Percentiles rank a stretch among this genome's conserved stretches.
Conservation (phyloP, 495 filamentous ascomycete species). For the Lepidopterella palustris region DNA sequence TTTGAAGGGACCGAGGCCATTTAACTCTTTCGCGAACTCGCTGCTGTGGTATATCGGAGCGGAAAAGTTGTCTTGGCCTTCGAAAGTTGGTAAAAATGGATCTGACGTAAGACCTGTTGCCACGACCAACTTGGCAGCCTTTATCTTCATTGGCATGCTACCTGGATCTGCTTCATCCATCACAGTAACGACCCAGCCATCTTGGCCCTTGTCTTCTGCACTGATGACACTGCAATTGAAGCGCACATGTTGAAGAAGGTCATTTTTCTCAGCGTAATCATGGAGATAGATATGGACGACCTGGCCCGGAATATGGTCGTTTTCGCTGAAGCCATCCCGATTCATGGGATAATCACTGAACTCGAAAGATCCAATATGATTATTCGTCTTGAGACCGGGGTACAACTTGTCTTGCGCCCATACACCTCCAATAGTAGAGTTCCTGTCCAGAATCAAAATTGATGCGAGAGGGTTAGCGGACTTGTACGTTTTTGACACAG, state of each 20-base stretch:
- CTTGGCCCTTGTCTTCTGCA: constrained; percentile 15
- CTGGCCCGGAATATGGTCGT: constrained; percentile 23
- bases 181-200: constrained; percentile 14
- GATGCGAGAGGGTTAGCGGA: constrained; percentile 13
- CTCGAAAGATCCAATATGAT: constrained; percentile 29
- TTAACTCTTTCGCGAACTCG: constrained; percentile 46
- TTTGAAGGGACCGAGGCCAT: constrained; percentile 22
- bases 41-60: constrained; percentile 58
- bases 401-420: constrained; percentile 29
- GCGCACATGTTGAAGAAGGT: constrained; percentile 12
- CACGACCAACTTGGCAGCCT: constrained; percentile 55
- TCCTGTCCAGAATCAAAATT: constrained; percentile 22
- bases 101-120: constrained; percentile 64
- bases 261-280: constrained; percentile 14
- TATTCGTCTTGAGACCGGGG: constrained; percentile 32
- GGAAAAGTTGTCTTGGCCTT: constrained; percentile 46
- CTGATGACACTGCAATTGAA: constrained; percentile 9
- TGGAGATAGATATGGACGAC: constrained; percentile 19
- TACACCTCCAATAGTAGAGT: constrained; percentile 17
- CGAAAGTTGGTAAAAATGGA: constrained; percentile 48
- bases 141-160: constrained; percentile 28
- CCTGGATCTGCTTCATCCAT: not conserved
- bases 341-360: constrained; percentile 25
- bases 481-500: constrained; percentile 20
- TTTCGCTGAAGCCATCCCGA: constrained; percentile 13